Conservation (phyloP, 306 rosid genomes). For the Notholithocarpus densiflorus region DNA sequence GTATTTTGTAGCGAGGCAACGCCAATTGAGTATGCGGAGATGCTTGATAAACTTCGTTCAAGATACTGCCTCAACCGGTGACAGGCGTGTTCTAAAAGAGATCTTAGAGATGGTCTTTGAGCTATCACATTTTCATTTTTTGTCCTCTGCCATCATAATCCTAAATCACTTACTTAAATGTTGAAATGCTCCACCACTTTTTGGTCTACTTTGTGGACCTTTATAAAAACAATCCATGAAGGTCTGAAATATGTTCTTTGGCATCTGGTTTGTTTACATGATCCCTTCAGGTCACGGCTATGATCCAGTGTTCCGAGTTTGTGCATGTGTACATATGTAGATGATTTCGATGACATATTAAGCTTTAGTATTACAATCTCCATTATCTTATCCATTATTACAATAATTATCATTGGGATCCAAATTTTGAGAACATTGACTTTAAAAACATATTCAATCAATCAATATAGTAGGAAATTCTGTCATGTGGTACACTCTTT, state of each 20-base stretch:
- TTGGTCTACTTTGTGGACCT: background rate
- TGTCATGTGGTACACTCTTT: background rate
- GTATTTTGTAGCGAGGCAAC: slow-evolving; percentile 67
- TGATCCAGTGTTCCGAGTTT: background rate
- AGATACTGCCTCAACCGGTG: slow-evolving; percentile 49
- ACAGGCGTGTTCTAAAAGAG: slow-evolving; percentile 5
- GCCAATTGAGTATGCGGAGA: slow-evolving; percentile 66
- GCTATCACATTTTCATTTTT: background rate
- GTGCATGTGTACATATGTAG: background rate
- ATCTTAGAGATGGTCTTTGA: background rate
- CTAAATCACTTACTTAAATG: slow-evolving; percentile 10
- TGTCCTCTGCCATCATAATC: background rate
- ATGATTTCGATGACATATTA: background rate
- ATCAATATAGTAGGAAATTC: background rate
- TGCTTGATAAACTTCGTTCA: slow-evolving; percentile 62
- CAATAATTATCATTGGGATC: background rate
- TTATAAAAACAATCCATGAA: background rate
- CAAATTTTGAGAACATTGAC: background rate
- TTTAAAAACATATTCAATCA: background rate
- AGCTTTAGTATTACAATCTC: background rate
- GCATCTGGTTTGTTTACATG: background rate
- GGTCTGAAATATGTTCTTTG: background rate
- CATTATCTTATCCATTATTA: background rate
- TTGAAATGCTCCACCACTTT: too few relatives aligned
- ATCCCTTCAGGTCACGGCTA: background rate